Base-by-base conservation (phyloP, 108 stramenopile species). In the Cyclotella baltica region DNA sequence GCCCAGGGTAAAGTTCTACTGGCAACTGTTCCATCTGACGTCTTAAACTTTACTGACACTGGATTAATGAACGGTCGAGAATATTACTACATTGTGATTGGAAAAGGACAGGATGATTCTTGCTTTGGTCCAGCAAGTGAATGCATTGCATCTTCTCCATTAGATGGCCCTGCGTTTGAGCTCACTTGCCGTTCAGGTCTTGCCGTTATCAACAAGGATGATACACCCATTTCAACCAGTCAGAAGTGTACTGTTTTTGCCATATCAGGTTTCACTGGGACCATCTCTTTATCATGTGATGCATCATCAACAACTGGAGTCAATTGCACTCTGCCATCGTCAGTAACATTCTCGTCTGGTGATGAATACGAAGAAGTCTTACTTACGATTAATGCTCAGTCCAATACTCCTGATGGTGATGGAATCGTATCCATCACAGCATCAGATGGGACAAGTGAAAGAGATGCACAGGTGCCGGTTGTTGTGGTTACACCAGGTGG, bases 41-140 rank as follows among this genome's bases (percentile, higher is more conserved):
- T 22, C 18, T 22, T 47, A 28, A 67, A 46, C 33, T 48, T 23
- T 10, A 55, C 63, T 46, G 75, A 75, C 40, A 66, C 43, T 19
- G 75, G 75, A 1, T 38, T 75, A 22, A 36, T 56, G 65, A 67
- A 75, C 38, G 75, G 75, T n/a, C 65, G 64, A 22, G 65, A 75
- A 64, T 70, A 70, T 57, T 70, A 56, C 31, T 70, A 70, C 36
- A 56, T 70, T 27, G 55, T 70, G 10, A 51, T 70, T 27, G 36
- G 55, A 1, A 70, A 70, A 23, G 69, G 69, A 11, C 16, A 2
- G 0, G 47, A 50, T 15, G 67, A 67, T 30, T 23, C 67, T 27
- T 67, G 67, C 29, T 67, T 50, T 23, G 67, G 67, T 31, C 67
- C 48, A 15, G 46, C 67, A 5, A 33, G 30, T 29, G 67, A 29